Base-by-base conservation (phyloP, 495 filamentous ascomycete species). In the Aspergillus nidulans region DNA sequence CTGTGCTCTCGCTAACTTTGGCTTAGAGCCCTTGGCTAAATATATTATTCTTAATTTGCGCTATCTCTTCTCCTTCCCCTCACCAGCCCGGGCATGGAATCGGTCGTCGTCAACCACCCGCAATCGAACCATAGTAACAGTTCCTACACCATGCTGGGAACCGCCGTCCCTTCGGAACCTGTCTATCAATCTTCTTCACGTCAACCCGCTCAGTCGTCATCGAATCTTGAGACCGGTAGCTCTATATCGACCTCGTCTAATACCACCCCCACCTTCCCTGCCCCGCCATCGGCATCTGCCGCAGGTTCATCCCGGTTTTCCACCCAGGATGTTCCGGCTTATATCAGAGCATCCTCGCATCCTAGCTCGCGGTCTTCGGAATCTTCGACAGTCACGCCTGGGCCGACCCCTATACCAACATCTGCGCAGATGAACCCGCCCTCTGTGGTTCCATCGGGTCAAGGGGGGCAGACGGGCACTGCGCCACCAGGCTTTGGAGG, bases 101-200 rank as follows among this genome's bases (percentile, higher is more conserved):
- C 73, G 56, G 67, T 76, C 48, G 56, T 72, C 40, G 55, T 78
- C 62, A 71, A 79, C 64, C 71, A 74, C 53, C 67, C 76, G 66
- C 73, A 67, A 64, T 69, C 71, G 64, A 65, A 80, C 64, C 67
- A 69, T 62, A 56, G 63, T 64, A 65, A 72, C 57, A 65, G 67
- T 61, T 58, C 66, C 59, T 66, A 67, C 69, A 75, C 66, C 63
- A 83, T 82, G 79, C 70, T 81, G 55, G 78, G 74, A 69, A 73
- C 70, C 62, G 63, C 71, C 57, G 57, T 70, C 57, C 69, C 74
- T 63, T 44, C 69, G 52, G 70, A 79, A 61, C 58, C 69, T 16
- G 62, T 63, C 26, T 75, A 73, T 68, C 69, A 64, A 42, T 56
- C 70, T 20, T 63, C 63, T 21, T 58, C 60, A 45, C 65, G 46